Percentiles rank a stretch among this genome's conserved stretches.
These are phyloP conservation scores for Phytophthora aleatoria DNA, from an alignment of 352 stramenopile species.

Conservation along the genomic window DNA sequence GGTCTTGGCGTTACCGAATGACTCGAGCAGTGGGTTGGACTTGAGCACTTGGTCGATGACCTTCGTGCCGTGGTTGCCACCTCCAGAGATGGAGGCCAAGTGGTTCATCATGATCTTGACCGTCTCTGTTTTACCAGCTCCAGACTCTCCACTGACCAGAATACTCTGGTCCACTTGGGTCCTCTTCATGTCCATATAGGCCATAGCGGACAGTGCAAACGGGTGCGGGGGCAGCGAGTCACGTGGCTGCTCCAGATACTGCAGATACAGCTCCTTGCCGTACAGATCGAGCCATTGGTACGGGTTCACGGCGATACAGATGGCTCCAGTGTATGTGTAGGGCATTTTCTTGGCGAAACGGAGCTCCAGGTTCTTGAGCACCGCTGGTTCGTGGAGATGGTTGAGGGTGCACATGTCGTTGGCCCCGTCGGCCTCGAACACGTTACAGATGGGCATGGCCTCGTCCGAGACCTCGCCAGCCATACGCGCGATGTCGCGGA, in stretches of 20 bases:
- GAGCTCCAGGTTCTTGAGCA: constrained; percentile 79
- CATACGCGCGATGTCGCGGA: constrained; percentile 65
- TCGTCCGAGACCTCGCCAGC: constrained; percentile 76
- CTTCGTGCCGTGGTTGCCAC: constrained; percentile 63
- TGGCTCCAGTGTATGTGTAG: constrained; percentile 84
- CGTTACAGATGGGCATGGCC: constrained; percentile 87
- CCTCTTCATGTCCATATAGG: constrained; percentile 80
- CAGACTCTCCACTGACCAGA: constrained; percentile 84
- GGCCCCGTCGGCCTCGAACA: constrained; percentile 63
- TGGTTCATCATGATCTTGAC: constrained; percentile 94
- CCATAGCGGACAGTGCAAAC: constrained; percentile 69
- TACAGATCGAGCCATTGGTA: constrained; percentile 87
- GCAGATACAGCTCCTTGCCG: constrained; percentile 61
- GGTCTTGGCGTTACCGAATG: constrained; percentile 84
- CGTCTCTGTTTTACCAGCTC: constrained; percentile 95
- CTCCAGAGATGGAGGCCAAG: constrained; percentile 75
- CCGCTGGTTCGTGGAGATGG: constrained; percentile 77
- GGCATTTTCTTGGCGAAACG: constrained; percentile 73
- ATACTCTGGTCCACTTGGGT: constrained; percentile 87
- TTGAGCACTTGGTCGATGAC: constrained; percentile 84
- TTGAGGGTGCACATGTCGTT: constrained; percentile 86
- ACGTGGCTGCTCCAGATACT: constrained; percentile 61
- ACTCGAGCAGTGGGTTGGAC: constrained; percentile 77
- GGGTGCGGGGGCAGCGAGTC: constrained; percentile 66
- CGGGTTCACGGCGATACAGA: constrained; percentile 83